These are phyloP conservation scores for Torulaspora gathmanii DNA, from an alignment of 805 yeast genomes.

Conservation along the genomic window DNA sequence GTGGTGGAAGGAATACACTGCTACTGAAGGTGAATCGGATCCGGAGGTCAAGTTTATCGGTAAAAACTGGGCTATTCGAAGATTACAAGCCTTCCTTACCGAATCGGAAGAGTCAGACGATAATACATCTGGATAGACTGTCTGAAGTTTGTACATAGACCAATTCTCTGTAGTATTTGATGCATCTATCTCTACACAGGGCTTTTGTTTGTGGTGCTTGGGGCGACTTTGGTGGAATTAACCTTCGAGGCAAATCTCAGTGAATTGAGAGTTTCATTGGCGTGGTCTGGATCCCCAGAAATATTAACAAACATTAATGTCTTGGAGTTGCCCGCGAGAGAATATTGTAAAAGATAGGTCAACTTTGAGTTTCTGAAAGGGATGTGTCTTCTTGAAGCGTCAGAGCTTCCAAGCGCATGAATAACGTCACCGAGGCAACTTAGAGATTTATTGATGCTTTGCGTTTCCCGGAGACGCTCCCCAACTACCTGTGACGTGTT, in stretches of 20 bases:
- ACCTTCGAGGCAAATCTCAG: conserved; percentile 86
- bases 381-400: conserved; percentile 53
- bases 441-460: conserved; percentile 80
- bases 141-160: not conserved
- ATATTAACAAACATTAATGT: conserved; percentile 91
- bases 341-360: conserved; percentile 78
- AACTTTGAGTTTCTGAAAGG: conserved; percentile 94
- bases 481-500: conserved; percentile 73
- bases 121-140: conserved; percentile 2
- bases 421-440: conserved; percentile 91
- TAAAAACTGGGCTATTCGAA: conserved; percentile 74
- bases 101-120: conserved; percentile 20
- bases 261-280: conserved; percentile 77
- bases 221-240: conserved; percentile 46
- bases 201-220: conserved; percentile 6
- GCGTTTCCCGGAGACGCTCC: conserved; percentile 78
- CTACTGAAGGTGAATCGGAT: conserved; percentile 59
- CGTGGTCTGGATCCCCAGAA: conserved; percentile 58
- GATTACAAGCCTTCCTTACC: conserved; percentile 50
- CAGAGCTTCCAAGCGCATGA: conserved; percentile 64
- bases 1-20: conserved; percentile 72
- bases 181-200: not conserved
- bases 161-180: not conserved
- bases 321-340: conserved; percentile 80
- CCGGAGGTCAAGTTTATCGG: conserved; percentile 71